Base-by-base conservation (phyloP, 1,139 yeast genomes). In the Candida sojae region DNA sequence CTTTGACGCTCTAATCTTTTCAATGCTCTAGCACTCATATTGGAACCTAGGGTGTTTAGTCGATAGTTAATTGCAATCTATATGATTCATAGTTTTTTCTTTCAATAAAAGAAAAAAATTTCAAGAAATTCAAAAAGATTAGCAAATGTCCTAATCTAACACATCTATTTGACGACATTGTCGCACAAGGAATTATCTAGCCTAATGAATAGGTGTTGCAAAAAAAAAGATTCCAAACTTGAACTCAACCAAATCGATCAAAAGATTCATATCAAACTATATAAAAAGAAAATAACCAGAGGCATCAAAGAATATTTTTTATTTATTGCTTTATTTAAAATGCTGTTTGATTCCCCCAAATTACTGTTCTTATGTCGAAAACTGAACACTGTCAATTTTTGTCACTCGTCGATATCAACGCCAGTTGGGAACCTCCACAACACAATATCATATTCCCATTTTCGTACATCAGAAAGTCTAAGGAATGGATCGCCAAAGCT, bases 11-110 rank as follows among this genome's bases (percentile, higher is more conserved):
- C 79, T 10, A 83, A 67, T 53, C 80, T 75, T 57, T 80, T 77
- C 48, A 86, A 66, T 7, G 87, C 88, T 61, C 91, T 75, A 2
- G 87, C 82, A 71, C 91, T 84, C 93, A 86, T 84, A 29, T 12
- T 12, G 28, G 3, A 9, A 25, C 11, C 12, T 25, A 36, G 21
- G 31, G 12, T 10, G 30, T 8, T 21, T 29, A 40, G 21, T 40
- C 32, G 6, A 40, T 26, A 8, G 4, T 8, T 31, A 31, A 31
- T 31, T 11, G 10, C 13, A 9, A 12, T 26, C 6, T 26, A 12
- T 12, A 28, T 38, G 25, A 28, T 28, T 38, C 25, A 29, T 28
- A 29, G 5, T 8, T 25, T 36, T 36, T 36, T 25, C 25, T 28
- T 38, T 28, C 28, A 4, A 4, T 6, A 7, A 12, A 13, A 28